phyloP scores from a whole-genome alignment of 345 rosid species.

The Populus ilicifolia region DNA sequence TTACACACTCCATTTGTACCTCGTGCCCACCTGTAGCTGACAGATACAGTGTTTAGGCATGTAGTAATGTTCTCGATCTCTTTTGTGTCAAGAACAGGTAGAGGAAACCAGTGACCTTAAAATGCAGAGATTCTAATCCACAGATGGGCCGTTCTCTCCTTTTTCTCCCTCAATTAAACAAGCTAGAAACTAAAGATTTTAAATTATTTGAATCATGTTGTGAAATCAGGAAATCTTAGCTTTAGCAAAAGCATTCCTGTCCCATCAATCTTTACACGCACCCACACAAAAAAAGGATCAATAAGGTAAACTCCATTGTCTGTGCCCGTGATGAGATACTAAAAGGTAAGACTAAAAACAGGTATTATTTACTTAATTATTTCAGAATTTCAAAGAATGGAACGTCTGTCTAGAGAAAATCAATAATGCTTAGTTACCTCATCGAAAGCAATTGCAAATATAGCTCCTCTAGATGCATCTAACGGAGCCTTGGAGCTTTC shows the following conservation, averaged over 20 bases:
- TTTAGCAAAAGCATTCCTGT: conserved; percentile 1
- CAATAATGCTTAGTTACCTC: not conserved
- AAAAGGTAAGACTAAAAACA: not conserved
- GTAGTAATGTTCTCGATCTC: not conserved
- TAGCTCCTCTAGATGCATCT: not conserved
- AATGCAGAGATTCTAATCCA: not conserved
- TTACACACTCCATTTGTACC: not conserved
- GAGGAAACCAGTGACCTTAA: not conserved
- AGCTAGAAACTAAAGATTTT: not conserved
- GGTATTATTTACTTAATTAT: not conserved
- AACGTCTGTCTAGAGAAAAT: not conserved
- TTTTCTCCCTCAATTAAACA: not conserved
- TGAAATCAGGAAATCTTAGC: not conserved
- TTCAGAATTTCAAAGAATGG: not conserved
- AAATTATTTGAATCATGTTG: not conserved
- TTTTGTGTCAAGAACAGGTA: not conserved
- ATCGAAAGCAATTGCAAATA: conserved; percentile 13
- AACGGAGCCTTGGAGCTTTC: not conserved
- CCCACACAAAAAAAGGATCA: not conserved
- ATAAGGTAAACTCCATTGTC: not conserved
- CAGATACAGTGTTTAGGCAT: not conserved
- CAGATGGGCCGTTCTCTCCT: not conserved
- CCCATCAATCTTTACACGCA: conserved; percentile 5
- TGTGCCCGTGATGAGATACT: not conserved
- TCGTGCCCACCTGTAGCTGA: not conserved